phyloP scores from a whole-genome alignment of 768 basidiomycete genomes.

The Suillus paluster region DNA sequence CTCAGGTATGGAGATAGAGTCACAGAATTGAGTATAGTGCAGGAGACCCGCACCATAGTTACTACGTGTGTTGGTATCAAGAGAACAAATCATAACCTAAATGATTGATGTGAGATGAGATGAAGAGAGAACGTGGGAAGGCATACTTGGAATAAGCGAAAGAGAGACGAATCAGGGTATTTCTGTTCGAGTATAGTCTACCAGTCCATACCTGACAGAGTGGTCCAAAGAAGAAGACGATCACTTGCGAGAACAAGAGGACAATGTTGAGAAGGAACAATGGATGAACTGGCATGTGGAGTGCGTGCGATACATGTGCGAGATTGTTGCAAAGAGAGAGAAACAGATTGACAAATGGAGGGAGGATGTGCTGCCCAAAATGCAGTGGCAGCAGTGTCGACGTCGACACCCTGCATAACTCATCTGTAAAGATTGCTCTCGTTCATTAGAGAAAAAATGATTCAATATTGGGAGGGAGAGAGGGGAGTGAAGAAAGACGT shows the following conservation, averaged over 20 bases:
- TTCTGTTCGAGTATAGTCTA: not conserved
- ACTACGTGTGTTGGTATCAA: conserved; percentile 19
- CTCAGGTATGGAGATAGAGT: conserved; percentile 39
- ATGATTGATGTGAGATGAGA: no score
- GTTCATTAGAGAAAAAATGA: no score
- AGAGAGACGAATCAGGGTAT: not conserved
- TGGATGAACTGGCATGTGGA: not conserved
- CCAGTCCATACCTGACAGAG: not conserved
- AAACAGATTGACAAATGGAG: not conserved
- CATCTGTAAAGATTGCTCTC: no score
- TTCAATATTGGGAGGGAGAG: no score
- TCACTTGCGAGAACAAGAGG: not conserved
- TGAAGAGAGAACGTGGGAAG: no score
- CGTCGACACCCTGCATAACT: not conserved
- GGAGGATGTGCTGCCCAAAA: not conserved
- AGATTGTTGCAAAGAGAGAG: not conserved
- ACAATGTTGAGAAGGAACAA: not conserved
- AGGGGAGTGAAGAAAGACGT: no score
- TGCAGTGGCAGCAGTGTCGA: rapidly evolving
- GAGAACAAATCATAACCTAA: conserved; percentile 13
- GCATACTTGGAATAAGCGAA: not conserved
- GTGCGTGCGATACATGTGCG: not conserved
- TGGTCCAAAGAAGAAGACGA: not conserved
- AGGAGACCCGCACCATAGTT: conserved; percentile 39
- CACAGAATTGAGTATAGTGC: conserved; percentile 42